These are phyloP conservation scores for Trichosporon sp. DNA, from an alignment of 1,284 basidiomycete species.

Conservation along the genomic window DNA sequence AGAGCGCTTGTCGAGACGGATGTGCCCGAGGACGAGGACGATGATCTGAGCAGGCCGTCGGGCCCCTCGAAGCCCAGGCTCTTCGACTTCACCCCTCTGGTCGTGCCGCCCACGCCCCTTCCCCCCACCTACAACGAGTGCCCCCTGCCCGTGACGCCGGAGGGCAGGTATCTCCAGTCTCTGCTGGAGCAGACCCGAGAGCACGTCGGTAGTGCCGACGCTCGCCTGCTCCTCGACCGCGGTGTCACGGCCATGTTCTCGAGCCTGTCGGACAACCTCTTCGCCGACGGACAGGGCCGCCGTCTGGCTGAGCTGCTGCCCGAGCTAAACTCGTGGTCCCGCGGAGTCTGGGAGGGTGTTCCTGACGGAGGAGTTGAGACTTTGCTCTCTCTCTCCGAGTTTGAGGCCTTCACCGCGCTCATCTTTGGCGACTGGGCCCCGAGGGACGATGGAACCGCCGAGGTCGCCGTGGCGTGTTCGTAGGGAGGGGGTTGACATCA, in stretches of 20 bases:
- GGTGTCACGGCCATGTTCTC: constrained; percentile 34
- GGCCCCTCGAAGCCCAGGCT: constrained; percentile 16
- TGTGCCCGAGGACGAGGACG: constrained; percentile 3
- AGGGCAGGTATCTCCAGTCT: constrained; percentile 24
- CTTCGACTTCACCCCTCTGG: constrained; percentile 36
- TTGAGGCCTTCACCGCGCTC: constrained; percentile 43
- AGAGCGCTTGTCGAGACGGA: constrained; percentile 38
- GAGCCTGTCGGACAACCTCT: constrained; percentile 24
- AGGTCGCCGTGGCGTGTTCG: background rate
- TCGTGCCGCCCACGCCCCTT: constrained; percentile 33
- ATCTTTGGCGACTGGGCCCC: constrained; percentile 48
- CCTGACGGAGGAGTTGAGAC: constrained; percentile 44
- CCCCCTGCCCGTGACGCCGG: constrained; percentile 21
- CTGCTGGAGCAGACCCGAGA: constrained; percentile 36
- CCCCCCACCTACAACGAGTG: constrained; percentile 14
- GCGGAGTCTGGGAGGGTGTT: constrained; percentile 44
- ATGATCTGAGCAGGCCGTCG: background rate
- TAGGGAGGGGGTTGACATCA: background rate
- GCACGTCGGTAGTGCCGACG: constrained; percentile 40
- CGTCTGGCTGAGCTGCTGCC: constrained; percentile 41
- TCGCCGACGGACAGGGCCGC: constrained; percentile 8
- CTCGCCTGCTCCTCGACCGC: constrained; percentile 35
- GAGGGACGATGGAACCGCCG: background rate
- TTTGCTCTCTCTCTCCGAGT: constrained; percentile 35
- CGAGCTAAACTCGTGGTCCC: constrained; percentile 38